Conservation (phyloP, 2,329 filamentous ascomycete genomes). For the Penicillium griseofulvum region DNA sequence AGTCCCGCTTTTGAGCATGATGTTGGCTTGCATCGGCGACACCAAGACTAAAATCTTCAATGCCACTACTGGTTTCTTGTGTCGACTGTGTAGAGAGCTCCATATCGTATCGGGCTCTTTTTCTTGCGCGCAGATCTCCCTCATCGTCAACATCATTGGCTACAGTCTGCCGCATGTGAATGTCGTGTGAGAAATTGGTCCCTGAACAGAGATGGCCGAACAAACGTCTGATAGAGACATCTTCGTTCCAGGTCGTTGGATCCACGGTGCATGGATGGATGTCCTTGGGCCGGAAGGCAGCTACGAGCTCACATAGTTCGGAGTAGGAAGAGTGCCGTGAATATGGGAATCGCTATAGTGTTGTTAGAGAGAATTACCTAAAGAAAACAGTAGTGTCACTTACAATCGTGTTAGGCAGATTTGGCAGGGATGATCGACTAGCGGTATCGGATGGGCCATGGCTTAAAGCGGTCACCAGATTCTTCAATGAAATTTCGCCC, state of each 20-base stretch:
- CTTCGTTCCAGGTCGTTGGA: constrained; percentile 59
- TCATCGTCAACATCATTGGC: constrained; percentile 18
- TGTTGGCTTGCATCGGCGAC: background rate
- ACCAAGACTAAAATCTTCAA: constrained; percentile 4
- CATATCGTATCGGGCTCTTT: constrained; percentile 19
- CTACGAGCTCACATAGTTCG: constrained; percentile 71
- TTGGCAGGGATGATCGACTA: background rate
- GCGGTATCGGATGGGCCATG: constrained; percentile 15
- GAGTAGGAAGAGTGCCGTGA: constrained; percentile 84
- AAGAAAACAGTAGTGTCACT: constrained; percentile 9
- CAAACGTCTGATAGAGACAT: constrained; percentile 62
- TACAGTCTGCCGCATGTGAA: constrained; percentile 52
- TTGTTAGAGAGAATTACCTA: constrained; percentile 3
- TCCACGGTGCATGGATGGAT: constrained; percentile 80
- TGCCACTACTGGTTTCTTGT: constrained; percentile 13
- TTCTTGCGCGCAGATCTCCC: constrained; percentile 13
- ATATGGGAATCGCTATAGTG: constrained; percentile 67
- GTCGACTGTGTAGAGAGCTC: constrained; percentile 20
- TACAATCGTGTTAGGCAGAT: constrained; percentile 37
- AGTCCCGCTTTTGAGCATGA: background rate
- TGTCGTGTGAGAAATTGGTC: constrained; percentile 63
- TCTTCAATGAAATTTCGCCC: constrained; percentile 37
- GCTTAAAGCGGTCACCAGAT: constrained; percentile 34
- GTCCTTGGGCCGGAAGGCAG: constrained; percentile 68
- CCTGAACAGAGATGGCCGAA: constrained; percentile 70